phyloP scores from a whole-genome alignment of 345 rosid species.

The Dipteronia sinensis region DNA sequence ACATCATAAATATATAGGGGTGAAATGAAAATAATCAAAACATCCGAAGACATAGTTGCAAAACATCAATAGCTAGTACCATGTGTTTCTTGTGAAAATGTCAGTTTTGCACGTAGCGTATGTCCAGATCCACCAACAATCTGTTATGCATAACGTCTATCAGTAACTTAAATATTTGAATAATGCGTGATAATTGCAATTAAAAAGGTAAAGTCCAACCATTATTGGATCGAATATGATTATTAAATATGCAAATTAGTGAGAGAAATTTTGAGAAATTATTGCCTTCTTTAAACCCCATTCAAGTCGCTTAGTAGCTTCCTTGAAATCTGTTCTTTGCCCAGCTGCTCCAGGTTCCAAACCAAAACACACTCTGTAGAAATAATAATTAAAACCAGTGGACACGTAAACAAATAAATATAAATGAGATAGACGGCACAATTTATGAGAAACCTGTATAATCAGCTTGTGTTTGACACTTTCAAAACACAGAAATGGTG shows the following conservation, averaged over 20 bases:
- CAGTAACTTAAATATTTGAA: slow-evolving; percentile 13
- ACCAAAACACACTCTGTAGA: slow-evolving; percentile 78
- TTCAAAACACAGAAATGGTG: not conserved
- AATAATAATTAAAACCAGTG: slow-evolving; percentile 9
- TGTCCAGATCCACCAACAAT: slow-evolving; percentile 92
- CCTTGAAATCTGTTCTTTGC: slow-evolving; percentile 92
- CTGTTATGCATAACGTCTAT: slow-evolving; percentile 40
- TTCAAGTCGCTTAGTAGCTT: slow-evolving; percentile 80
- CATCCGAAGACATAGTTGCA: not conserved
- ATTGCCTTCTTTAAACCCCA: slow-evolving; percentile 90
- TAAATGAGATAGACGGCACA: not conserved
- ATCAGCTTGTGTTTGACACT: not conserved
- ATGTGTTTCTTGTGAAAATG: slow-evolving; percentile 87
- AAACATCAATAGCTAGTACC: slow-evolving; percentile 44
- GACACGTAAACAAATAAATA: not conserved
- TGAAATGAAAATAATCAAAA: not conserved
- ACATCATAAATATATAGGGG: no score
- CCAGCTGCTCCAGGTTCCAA: slow-evolving; percentile 83
- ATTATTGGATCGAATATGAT: not conserved
- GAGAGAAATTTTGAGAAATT: slow-evolving; percentile 9
- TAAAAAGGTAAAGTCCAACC: slow-evolving; percentile 1
- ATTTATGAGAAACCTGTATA: not conserved
- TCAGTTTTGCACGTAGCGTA: slow-evolving; percentile 88
- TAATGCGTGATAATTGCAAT: slow-evolving; percentile 9
- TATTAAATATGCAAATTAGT: slow-evolving; percentile 7